These are phyloP conservation scores for Porcisia hertigi DNA, from an alignment of 208 protist species.

Conservation along the genomic window DNA sequence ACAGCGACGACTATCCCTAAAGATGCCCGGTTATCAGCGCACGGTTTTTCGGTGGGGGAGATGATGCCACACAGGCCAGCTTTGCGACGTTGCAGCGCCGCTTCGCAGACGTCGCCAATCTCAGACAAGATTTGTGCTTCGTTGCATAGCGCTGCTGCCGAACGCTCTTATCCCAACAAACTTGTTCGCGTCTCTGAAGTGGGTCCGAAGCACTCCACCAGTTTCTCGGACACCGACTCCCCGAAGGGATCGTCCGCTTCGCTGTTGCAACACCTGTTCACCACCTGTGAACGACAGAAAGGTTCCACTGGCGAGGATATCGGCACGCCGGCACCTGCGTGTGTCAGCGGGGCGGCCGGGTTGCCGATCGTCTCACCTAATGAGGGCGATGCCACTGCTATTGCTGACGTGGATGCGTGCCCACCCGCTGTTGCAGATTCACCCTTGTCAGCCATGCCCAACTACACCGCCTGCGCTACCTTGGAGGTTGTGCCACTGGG, in stretches of 20 bases:
- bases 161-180: not conserved
- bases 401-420: not conserved
- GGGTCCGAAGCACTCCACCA: constrained; percentile 5
- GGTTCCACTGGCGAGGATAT: constrained; percentile 17
- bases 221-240: constrained; percentile 6
- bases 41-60: not conserved
- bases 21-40: not conserved
- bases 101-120: not conserved
- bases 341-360: not conserved
- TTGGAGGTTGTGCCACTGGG: not conserved
- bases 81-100: not conserved
- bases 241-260: constrained; percentile 4
- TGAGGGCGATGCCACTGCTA: not conserved
- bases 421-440: not conserved
- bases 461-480: not conserved
- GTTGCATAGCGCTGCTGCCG: not conserved
- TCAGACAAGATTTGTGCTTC: not conserved
- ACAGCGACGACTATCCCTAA: not conserved
- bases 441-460: not conserved
- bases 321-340: constrained; percentile 7
- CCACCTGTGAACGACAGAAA: constrained; percentile 7
- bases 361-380: not conserved
- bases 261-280: constrained; percentile 16
- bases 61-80: constrained; percentile 2
- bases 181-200: not conserved